Evolutionary conservation across 768 basidiomycete genomes (phyloP).

Genomic region (Psilocybe cubensis): DNA sequence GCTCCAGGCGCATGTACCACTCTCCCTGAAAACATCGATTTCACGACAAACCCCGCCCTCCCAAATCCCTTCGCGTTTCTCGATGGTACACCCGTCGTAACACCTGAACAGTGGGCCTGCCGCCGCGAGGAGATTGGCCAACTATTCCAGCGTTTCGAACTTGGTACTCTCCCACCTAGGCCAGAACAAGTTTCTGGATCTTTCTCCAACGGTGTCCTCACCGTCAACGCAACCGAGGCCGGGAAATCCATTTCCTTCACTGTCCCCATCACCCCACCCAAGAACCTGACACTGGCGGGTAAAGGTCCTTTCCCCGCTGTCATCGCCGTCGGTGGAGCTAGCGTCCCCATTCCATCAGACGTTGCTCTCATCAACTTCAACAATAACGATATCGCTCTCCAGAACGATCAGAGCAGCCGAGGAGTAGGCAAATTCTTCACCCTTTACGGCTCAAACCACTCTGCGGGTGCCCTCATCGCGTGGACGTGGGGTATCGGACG

Average conservation of each 20-base stretch:
- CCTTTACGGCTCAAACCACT: slow-evolving; percentile 47
- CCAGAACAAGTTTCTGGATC: slow-evolving; percentile 44
- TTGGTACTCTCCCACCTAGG: slow-evolving; percentile 46
- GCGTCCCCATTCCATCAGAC: slow-evolving; percentile 35
- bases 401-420: slow-evolving; percentile 45
- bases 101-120: slow-evolving; percentile 49
- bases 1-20: slow-evolving; percentile 23
- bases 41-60: slow-evolving; percentile 39
- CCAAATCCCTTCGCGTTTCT: slow-evolving; percentile 56
- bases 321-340: slow-evolving; percentile 50
- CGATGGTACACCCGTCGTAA: slow-evolving; percentile 38
- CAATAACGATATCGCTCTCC: slow-evolving; percentile 51
- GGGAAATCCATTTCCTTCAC: slow-evolving; percentile 50
- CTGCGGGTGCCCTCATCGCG: slow-evolving; percentile 53
- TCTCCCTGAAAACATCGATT: slow-evolving; percentile 28
- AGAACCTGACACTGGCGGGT: slow-evolving; percentile 29
- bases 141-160: slow-evolving; percentile 52
- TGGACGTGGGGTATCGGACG: slow-evolving; percentile 62
- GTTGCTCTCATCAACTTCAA: slow-evolving; percentile 48
- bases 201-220: slow-evolving; percentile 43
- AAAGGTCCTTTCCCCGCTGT: slow-evolving; percentile 49
- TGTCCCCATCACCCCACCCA: slow-evolving; percentile 45
- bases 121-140: slow-evolving; percentile 48
- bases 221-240: slow-evolving; percentile 44
- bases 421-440: slow-evolving; percentile 57